These are phyloP conservation scores for Trifolium subterraneum DNA, from an alignment of 306 rosid genomes.

Conservation along the genomic window DNA sequence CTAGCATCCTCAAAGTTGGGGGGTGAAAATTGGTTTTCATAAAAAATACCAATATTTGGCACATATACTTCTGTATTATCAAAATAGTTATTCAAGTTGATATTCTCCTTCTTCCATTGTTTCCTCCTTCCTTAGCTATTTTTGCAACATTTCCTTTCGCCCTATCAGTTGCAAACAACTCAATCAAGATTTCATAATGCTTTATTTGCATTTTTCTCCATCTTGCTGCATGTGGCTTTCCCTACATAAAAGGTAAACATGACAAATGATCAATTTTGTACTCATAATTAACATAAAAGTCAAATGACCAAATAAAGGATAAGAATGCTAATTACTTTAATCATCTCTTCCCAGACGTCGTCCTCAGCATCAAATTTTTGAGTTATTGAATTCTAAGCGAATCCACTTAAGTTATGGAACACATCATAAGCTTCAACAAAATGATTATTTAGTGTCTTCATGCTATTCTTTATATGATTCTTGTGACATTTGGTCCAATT, in stretches of 20 bases:
- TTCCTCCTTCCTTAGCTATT: not conserved
- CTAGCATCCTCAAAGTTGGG: too few species aligned
- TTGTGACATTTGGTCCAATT: not conserved
- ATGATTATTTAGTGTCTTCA: not conserved
- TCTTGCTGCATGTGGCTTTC: not conserved
- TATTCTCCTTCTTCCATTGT: too few species aligned
- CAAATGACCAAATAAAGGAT: not conserved
- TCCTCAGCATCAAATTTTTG: not conserved
- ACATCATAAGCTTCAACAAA: not conserved
- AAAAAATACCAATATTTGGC: too few species aligned
- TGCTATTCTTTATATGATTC: not conserved
- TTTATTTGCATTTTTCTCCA: not conserved
- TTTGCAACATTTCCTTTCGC: not conserved
- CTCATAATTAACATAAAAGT: not conserved
- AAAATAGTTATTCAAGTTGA: too few species aligned
- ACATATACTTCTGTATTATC: too few species aligned
- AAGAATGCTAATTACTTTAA: not conserved
- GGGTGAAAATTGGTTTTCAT: too few species aligned
- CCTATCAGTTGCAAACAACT: not conserved
- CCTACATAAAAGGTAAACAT: not conserved
- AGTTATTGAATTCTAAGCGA: not conserved
- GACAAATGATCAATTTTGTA: not conserved
- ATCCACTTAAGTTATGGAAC: not conserved
- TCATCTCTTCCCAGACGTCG: not conserved
- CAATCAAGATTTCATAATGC: constrained; percentile 1